A percentile compares a stretch with the other conserved stretches of the same genome.
Conservation (phyloP, 805 yeast species). For the Pichia paraexigua region DNA sequence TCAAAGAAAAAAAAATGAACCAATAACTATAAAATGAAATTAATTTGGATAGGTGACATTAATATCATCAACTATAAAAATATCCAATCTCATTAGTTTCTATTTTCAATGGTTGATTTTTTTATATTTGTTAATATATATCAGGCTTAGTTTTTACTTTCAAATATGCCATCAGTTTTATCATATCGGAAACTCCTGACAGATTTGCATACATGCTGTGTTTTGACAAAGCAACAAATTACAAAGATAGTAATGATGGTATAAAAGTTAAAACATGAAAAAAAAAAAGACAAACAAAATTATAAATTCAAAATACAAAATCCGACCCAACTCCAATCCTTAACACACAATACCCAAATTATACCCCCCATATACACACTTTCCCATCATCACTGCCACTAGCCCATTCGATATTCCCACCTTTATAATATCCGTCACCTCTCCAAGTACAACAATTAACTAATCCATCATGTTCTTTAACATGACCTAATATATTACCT, state of each 20-base stretch:
- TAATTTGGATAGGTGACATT: too few species aligned
- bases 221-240: too few species aligned
- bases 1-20: too few species aligned
- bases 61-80: too few species aligned
- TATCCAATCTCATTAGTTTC: too few species aligned
- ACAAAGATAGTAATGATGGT: neutral
- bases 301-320: neutral
- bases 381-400: slow-evolving; percentile 13
- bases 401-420: slow-evolving; percentile 10
- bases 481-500: slow-evolving; percentile 10
- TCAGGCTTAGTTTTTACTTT: too few species aligned
- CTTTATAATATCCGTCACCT: slow-evolving; percentile 3
- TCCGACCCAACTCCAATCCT: neutral
- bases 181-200: too few species aligned
- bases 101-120: too few species aligned
- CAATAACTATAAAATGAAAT: too few species aligned
- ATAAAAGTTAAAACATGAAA: neutral
- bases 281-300: neutral
- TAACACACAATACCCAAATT: neutral
- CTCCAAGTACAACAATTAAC: slow-evolving; percentile 13
- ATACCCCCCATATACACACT: slow-evolving; percentile 10
- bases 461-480: slow-evolving; percentile 9
- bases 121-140: too few species aligned
- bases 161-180: too few species aligned
- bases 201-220: too few species aligned